These are phyloP conservation scores for Mesotaenium endlicherianum DNA, from an alignment of 139 green algal genomes.

Conservation along the genomic window DNA sequence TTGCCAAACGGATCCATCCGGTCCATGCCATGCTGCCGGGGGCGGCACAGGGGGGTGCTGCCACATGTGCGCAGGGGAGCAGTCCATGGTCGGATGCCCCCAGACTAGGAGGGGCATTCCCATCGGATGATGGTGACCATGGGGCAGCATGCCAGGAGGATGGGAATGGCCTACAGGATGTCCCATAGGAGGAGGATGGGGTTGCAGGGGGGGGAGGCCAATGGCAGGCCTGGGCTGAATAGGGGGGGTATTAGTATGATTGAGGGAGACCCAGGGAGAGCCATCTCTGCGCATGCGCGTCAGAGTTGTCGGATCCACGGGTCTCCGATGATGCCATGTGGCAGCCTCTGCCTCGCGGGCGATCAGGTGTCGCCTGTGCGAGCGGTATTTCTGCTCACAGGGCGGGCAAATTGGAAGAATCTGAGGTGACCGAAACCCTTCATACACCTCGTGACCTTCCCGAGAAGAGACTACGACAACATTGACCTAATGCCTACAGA, in stretches of 20 bases:
- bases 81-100: conserved; percentile 26
- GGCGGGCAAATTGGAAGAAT: conserved; percentile 1
- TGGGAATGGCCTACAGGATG: not conserved
- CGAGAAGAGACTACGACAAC: not conserved
- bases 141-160: not conserved
- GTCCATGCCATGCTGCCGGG: not conserved
- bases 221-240: conserved; percentile 33
- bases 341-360: conserved; percentile 39
- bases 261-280: conserved; percentile 27
- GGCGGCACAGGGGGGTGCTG: conserved; percentile 3
- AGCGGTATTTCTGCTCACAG: conserved; percentile 58
- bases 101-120: conserved; percentile 17
- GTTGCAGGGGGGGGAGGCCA: conserved; percentile 1
- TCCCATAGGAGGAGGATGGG: not conserved
- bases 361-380: conserved; percentile 34
- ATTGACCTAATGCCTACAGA: not conserved
- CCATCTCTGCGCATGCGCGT: conserved; percentile 19
- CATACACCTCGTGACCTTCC: not conserved
- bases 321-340: conserved; percentile 31
- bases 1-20: conserved; percentile 15
- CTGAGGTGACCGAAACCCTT: not conserved
- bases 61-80: conserved; percentile 20
- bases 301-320: conserved; percentile 12
- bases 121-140: too few relatives aligned
- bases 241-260: conserved; percentile 8